Conservation (phyloP, 2,329 filamentous ascomycete species). For the Talaromyces amestolkiae region DNA sequence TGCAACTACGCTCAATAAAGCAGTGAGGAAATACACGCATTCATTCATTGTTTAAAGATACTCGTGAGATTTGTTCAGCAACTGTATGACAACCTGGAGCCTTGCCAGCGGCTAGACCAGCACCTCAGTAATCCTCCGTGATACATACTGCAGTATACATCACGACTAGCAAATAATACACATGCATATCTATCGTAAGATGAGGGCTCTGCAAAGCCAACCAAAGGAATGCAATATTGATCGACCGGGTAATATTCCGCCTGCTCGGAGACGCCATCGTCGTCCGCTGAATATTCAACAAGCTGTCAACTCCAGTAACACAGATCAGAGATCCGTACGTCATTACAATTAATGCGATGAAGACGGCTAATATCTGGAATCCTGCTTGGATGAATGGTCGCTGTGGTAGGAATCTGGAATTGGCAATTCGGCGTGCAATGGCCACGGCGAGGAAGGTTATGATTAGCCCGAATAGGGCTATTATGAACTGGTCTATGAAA, state of each 20-base stretch:
- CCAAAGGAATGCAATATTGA: background rate
- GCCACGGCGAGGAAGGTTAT: background rate
- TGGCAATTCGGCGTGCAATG: background rate
- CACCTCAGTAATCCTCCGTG: background rate
- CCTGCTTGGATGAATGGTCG: background rate
- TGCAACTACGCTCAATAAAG: no score
- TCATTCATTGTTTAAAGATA: background rate
- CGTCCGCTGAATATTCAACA: background rate
- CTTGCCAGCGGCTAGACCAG: background rate
- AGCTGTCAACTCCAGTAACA: background rate
- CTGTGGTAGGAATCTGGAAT: background rate
- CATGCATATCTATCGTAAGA: background rate
- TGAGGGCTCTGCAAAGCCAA: background rate
- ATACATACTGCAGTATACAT: background rate
- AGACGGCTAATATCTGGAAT: background rate
- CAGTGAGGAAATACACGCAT: background rate
- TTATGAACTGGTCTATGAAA: background rate
- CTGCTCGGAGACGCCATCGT: background rate
- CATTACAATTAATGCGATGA: background rate
- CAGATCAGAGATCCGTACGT: background rate
- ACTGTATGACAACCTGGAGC: background rate
- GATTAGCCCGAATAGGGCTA: background rate
- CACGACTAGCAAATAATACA: background rate
- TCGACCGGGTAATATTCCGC: background rate
- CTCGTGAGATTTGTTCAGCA: background rate